Evolutionary conservation across 1,284 basidiomycete genomes (phyloP).

Genomic region (Tetrapyrgos nigripes): DNA sequence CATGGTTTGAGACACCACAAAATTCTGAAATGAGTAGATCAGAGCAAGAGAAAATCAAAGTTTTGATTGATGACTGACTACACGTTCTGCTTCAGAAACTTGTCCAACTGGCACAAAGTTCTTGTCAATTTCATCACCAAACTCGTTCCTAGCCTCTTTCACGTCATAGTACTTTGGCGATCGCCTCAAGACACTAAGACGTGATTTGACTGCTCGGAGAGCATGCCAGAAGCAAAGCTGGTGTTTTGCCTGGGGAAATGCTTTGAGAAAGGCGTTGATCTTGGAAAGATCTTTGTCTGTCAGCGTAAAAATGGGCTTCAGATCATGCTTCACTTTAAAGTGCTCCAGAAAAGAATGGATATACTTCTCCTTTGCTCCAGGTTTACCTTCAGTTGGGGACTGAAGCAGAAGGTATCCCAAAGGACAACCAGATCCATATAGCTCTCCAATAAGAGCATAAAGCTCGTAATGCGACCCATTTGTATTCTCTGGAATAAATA

Average conservation of each 20-base stretch:
- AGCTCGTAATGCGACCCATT: slow-evolving; percentile 17
- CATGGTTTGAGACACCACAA: slow-evolving; percentile 14
- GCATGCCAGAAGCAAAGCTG: slow-evolving; percentile 20
- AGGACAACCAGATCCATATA: slow-evolving; percentile 10
- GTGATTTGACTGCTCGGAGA: neutral
- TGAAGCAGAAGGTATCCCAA: neutral
- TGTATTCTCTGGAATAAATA: slow-evolving; percentile 8
- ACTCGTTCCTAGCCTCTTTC: slow-evolving; percentile 13
- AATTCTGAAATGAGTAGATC: neutral
- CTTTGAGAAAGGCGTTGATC: slow-evolving; percentile 14
- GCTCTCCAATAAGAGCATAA: slow-evolving; percentile 16
- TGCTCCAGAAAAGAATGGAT: too few species aligned
- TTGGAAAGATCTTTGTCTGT: slow-evolving; percentile 18
- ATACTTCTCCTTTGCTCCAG: too few species aligned
- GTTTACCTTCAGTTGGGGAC: too few species aligned
- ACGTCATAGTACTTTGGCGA: slow-evolving; percentile 19
- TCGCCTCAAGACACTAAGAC: slow-evolving; percentile 7
- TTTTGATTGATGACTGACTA: slow-evolving; percentile 5
- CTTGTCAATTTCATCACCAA: too few species aligned
- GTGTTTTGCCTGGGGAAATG: slow-evolving; percentile 13
- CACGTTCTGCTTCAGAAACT: slow-evolving; percentile 21
- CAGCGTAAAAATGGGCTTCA: slow-evolving; percentile 9
- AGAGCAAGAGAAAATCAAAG: slow-evolving; percentile 18
- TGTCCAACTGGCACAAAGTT: slow-evolving; percentile 22
- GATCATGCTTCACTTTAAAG: too few species aligned